phyloP scores from a whole-genome alignment of 2,329 filamentous ascomycete genomes.

The Coniochaeta sp. region DNA sequence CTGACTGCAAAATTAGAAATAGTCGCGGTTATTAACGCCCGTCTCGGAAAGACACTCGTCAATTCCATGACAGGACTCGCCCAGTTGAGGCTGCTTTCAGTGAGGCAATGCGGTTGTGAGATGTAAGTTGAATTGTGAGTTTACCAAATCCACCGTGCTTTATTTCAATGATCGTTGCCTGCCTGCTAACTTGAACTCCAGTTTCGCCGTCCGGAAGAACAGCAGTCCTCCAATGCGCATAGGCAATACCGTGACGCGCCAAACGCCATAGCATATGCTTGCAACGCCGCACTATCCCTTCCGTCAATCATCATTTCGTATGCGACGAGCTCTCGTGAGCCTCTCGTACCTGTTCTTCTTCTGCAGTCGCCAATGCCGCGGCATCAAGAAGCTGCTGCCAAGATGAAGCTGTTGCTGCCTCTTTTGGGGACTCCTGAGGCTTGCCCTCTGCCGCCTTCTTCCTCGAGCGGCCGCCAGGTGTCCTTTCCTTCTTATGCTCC shows the following conservation, averaged over 20 bases:
- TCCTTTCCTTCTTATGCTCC: too few species aligned
- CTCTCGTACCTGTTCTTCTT: too few species aligned
- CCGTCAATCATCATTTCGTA: constrained; percentile 1
- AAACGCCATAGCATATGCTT: constrained; percentile 1
- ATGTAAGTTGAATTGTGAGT: too few species aligned
- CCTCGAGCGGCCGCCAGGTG: too few species aligned
- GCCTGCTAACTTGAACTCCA: neutral
- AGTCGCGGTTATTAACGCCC: too few species aligned
- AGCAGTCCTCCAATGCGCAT: neutral
- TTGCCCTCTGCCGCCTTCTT: too few species aligned
- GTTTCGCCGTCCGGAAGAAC: neutral
- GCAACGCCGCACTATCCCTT: neutral
- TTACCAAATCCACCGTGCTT: neutral
- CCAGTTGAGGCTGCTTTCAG: too few species aligned
- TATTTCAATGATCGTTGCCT: neutral
- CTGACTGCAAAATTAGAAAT: neutral
- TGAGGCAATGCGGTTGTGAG: neutral
- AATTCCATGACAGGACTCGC: too few species aligned
- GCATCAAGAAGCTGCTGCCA: too few species aligned
- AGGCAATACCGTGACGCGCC: neutral
- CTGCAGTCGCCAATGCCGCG: neutral
- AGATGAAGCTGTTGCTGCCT: too few species aligned
- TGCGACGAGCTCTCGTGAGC: neutral
- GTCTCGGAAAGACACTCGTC: too few species aligned
- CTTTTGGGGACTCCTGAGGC: too few species aligned